Conservation (phyloP, 2,329 filamentous ascomycete species). For the Pyricularia grisea region DNA sequence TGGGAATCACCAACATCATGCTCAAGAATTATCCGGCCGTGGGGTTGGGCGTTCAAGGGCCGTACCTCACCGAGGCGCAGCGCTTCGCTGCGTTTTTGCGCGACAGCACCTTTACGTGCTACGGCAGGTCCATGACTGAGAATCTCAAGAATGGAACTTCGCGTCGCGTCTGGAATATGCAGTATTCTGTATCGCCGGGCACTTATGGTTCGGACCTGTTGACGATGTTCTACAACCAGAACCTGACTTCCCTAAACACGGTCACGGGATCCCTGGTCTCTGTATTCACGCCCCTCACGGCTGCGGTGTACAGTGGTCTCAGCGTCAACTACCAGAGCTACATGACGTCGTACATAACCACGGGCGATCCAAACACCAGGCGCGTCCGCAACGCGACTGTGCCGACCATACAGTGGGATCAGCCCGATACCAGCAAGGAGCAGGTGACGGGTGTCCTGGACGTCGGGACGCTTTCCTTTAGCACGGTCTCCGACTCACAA, state of each 20-base stretch:
- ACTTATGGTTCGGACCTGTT: slow-evolving; percentile 30
- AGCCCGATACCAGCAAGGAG: slow-evolving; percentile 17
- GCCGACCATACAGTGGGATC: slow-evolving; percentile 23
- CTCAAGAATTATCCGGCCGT: slow-evolving; percentile 20
- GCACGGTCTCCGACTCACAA: slow-evolving; percentile 19
- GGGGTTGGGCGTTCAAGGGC: slow-evolving; percentile 12
- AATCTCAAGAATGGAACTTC: slow-evolving; percentile 18
- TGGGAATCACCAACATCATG: slow-evolving; percentile 16
- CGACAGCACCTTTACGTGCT: slow-evolving; percentile 26
- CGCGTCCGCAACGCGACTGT: slow-evolving; percentile 19
- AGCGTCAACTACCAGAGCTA: slow-evolving; percentile 29
- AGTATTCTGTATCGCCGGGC: slow-evolving; percentile 29
- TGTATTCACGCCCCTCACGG: slow-evolving; percentile 19
- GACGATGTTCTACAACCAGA: slow-evolving; percentile 27
- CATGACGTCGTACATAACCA: slow-evolving; percentile 26
- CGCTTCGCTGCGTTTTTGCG: slow-evolving; percentile 19
- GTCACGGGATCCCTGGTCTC: slow-evolving; percentile 15
- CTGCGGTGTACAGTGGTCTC: slow-evolving; percentile 21
- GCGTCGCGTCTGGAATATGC: slow-evolving; percentile 25
- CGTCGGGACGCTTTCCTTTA: slow-evolving; percentile 22
- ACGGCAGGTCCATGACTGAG: slow-evolving; percentile 24
- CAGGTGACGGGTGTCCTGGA: slow-evolving; percentile 20
- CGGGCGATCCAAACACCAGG: slow-evolving; percentile 28
- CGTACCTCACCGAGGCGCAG: slow-evolving; percentile 12
- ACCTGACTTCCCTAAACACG: slow-evolving; percentile 15